Evolutionary conservation across 768 basidiomycete species (phyloP).

Genomic region (Cubamyces lactineus): DNA sequence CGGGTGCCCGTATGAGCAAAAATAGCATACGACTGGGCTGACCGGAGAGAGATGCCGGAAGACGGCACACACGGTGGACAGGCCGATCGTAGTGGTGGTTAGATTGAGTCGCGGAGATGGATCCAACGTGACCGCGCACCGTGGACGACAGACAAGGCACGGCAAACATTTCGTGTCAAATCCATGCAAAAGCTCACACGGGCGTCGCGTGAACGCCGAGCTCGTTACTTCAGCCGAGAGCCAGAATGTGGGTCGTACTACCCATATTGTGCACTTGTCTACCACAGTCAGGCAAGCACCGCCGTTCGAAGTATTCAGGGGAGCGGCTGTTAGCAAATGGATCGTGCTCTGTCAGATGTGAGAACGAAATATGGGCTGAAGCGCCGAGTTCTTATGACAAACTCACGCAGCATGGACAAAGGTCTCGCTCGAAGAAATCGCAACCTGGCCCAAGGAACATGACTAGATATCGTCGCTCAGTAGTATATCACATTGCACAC

Average conservation of each 20-base stretch:
- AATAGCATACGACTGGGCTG: slow-evolving; percentile 1
- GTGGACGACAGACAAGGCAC: slow-evolving; percentile 9
- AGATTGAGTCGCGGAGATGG: slow-evolving; percentile 22
- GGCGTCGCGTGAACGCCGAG: background rate
- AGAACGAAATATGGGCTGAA: no score
- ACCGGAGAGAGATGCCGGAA: slow-evolving; percentile 2
- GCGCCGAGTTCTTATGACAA: no score
- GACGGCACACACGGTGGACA: background rate
- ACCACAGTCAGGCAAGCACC: no score
- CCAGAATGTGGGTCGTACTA: background rate
- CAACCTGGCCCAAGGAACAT: no score
- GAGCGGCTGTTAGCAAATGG: no score
- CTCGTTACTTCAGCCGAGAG: background rate
- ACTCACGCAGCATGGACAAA: no score
- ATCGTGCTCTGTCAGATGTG: no score
- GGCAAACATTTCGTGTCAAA: slow-evolving; percentile 9
- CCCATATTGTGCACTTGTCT: background rate
- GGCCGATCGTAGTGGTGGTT: background rate
- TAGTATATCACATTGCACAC: no score
- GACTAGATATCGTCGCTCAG: no score
- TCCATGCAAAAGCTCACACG: slow-evolving; percentile 3
- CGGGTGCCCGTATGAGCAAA: slow-evolving; percentile 5
- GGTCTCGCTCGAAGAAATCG: no score
- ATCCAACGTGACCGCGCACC: slow-evolving; percentile 12
- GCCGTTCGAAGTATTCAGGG: no score